Evolutionary conservation across 179 eudicot species (phyloP).

Genomic region (Camellia oleifera): DNA sequence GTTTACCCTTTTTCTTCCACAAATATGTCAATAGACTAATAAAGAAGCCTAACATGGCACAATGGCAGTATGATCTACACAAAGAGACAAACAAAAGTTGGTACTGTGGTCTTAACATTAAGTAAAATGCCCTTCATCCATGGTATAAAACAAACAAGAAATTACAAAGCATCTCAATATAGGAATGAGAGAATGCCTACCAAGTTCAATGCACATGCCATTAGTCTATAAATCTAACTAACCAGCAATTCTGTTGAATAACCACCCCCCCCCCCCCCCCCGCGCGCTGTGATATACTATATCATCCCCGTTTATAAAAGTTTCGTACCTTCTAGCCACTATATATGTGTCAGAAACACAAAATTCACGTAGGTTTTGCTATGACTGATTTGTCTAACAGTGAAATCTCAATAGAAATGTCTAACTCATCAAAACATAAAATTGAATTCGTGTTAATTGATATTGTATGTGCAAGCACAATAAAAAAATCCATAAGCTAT

Average conservation of each 20-base stretch:
- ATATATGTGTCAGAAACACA: not conserved
- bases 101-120: not conserved
- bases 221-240: not conserved
- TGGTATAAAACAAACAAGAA: not conserved
- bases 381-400: not conserved
- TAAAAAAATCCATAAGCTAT: no score
- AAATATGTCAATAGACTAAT: not conserved
- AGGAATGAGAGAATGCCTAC: not conserved
- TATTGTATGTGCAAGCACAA: no score
- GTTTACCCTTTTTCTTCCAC: not conserved
- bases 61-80: not conserved
- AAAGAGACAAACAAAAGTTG: not conserved
- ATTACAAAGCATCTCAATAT: not conserved
- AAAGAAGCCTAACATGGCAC: not conserved
- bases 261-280: no score
- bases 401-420: not conserved
- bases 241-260: not conserved
- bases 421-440: not conserved
- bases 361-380: not conserved
- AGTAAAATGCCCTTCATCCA: not conserved
- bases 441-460: no score
- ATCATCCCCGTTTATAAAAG: not conserved
- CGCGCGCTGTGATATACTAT: not conserved
- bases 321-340: not conserved
- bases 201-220: not conserved